Conservation (phyloP, 2,329 filamentous ascomycete species). For the Trichoderma sp. region DNA sequence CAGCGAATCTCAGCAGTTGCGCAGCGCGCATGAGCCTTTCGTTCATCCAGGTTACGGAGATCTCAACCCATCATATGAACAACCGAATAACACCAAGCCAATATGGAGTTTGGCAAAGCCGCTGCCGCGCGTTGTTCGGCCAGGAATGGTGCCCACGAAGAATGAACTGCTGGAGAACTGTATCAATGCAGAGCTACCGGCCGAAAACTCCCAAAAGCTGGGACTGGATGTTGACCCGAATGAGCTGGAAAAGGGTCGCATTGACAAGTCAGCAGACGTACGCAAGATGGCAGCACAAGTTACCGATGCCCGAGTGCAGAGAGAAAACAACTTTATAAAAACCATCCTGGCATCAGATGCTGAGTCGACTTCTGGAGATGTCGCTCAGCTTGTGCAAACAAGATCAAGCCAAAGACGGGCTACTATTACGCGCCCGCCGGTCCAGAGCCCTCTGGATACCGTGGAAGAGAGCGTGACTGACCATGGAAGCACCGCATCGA, state of each 20-base stretch:
- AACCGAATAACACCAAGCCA: conserved; percentile 5
- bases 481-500: not conserved
- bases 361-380: not conserved
- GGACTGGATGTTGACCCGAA: conserved; percentile 9
- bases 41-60: not conserved
- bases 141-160: conserved; percentile 14
- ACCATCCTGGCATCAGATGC: not conserved
- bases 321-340: not conserved
- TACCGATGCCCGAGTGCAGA: conserved; percentile 6
- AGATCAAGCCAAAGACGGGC: not conserved
- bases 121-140: conserved; percentile 10
- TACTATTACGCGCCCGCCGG: not conserved
- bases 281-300: conserved; percentile 15
- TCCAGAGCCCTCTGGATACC: not conserved
- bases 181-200: not conserved
- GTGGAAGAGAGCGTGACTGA: not conserved
- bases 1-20: not conserved
- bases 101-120: conserved; percentile 17
- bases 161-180: conserved; percentile 7
- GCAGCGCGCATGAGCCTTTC: not conserved
- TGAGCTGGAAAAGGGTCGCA: conserved; percentile 17
- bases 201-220: conserved; percentile 16
- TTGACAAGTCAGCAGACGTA: not conserved
- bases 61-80: not conserved
- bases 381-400: not conserved